phyloP scores from a whole-genome alignment of 2,329 filamentous ascomycete species.

The Cladosporium sp. region DNA sequence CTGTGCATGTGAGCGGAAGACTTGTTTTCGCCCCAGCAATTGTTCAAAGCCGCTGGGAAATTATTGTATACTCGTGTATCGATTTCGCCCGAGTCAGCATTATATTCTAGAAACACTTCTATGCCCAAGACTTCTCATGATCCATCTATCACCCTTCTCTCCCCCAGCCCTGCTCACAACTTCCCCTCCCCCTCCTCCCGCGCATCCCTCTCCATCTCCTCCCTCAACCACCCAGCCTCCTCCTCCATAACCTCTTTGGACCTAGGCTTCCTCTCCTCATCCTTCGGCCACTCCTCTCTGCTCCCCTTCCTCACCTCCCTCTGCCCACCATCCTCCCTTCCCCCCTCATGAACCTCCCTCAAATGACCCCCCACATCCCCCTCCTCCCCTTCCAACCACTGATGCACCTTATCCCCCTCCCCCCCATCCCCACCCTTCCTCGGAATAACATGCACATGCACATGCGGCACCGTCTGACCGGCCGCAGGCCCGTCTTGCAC shows the following conservation, averaged over 20 bases:
- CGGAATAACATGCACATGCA: conserved; percentile 90
- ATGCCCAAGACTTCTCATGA: neutral
- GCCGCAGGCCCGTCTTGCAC: conserved; percentile 90
- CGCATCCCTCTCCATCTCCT: conserved; percentile 47
- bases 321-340: conserved; percentile 25
- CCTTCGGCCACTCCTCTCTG: conserved; percentile 57
- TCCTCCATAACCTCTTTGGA: conserved; percentile 69
- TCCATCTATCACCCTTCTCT: neutral
- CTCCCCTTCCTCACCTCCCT: conserved; percentile 23
- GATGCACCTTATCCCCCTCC: conserved; percentile 72
- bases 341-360: conserved; percentile 45
- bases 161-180: conserved; percentile 7
- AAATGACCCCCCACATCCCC: conserved; percentile 74
- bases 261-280: conserved; percentile 59
- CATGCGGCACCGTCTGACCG: conserved; percentile 88
- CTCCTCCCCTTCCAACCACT: conserved; percentile 74
- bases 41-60: too few species aligned
- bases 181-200: conserved; percentile 14
- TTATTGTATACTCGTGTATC: too few species aligned
- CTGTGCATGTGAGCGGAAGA: too few species aligned
- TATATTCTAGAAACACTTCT: too few species aligned
- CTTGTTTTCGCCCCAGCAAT: too few species aligned
- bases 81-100: too few species aligned
- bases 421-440: conserved; percentile 56
- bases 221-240: conserved; percentile 66